Base-by-base conservation (phyloP, 2,329 filamentous ascomycete genomes). In the Claviceps quebecensis region DNA sequence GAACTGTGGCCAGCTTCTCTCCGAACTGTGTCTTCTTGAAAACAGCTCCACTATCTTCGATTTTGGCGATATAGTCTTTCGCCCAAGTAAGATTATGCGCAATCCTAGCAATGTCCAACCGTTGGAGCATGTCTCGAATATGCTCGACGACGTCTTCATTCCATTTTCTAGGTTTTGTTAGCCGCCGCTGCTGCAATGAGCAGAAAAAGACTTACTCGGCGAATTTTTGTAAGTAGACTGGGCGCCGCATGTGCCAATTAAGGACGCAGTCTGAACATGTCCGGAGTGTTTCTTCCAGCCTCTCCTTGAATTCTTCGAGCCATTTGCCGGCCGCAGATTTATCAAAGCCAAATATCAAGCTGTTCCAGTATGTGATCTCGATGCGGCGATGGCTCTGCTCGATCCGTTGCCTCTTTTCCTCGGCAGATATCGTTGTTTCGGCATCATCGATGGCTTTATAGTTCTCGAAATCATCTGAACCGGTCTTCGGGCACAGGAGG, bases 191-290 rank as follows among this genome's bases (percentile, higher is more conserved):
- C 14, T 38, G 19, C 40, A 29, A 38, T 16, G 29, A 11, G n/a
- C 13, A 5, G 17, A n/a, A 11, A 16, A 9, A 14, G 40, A 50
- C 41, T n/a, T 70, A 81, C 74, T 82, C 77, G 58, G 77, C 72
- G 51, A 88, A 70, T 47, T 77, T 71, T 54, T 80, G 77, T 36
- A 86, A 68, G 56, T 85, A 77, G 51, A 71, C 69, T 54, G 77
- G 77, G 55, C 86, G 82, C 34, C 75, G 76, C 61, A 80, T 80
- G 64, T 90, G 86, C 76, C 86, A 90, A 58, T 82, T 82, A 55
- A 81, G 74, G 49, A 86, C 82, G 62, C 86, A 90, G 49, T 77
- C 73, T 50, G 87, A 78, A 65, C 86, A 90, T 52, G 68, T 72
- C 52, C 72, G 77, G 23, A 90, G 71, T 40, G 76, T 75, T 11